Evolutionary conservation across 148 eudicot species (phyloP), one percentile per base, ranked within the genome.

Genomic region (Gaultheria prostrata): DNA sequence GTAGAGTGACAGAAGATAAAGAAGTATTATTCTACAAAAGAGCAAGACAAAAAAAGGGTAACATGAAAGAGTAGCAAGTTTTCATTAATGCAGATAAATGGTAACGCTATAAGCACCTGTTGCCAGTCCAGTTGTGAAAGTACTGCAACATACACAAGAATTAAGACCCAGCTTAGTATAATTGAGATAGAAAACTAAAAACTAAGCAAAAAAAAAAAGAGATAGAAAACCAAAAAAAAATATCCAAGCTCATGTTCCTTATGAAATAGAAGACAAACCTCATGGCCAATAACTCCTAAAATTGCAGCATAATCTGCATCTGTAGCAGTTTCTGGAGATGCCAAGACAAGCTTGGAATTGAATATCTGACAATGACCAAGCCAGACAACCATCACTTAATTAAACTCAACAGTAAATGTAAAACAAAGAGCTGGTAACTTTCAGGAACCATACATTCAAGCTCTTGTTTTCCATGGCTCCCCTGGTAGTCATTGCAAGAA

Each of bases 91-190:
- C 53, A 71, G 45, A 45, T 24, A 32, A 53, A 7, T 17, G 30
- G 46, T 49, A 51, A 33, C 43, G 30, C 82, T 80, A 30, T 26
- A 53, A 79, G 70, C 87, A 97, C 99, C 99, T 93, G 92, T 97
- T 97, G 83, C 99, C 99, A n/a, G 99, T 97, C 99, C 99, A 97
- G 89, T 97, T 97, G 90, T 97, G 99, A 85, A 95, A 97, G 88
- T 97, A 97, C 99, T 97, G 89, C 89, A 90, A 73, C 7, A 81
- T 18, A 86, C 74, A 86, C 57, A 87, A 87, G 78, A 88, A 82
- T 50, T 63, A 50, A 89, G 35, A 45, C 75, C 78, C 76, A 84
- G 82, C 83, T 77, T 65, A 86, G 24, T 76, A 77, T 26, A 56
- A 65, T 77, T 26, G 8, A 73, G 30, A 53, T 33, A 76, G 17